A percentile compares a stretch with the other conserved stretches of the same genome.
These are phyloP conservation scores for Aspergillus cavernicola DNA, from an alignment of 495 filamentous ascomycete species.

Conservation along the genomic window DNA sequence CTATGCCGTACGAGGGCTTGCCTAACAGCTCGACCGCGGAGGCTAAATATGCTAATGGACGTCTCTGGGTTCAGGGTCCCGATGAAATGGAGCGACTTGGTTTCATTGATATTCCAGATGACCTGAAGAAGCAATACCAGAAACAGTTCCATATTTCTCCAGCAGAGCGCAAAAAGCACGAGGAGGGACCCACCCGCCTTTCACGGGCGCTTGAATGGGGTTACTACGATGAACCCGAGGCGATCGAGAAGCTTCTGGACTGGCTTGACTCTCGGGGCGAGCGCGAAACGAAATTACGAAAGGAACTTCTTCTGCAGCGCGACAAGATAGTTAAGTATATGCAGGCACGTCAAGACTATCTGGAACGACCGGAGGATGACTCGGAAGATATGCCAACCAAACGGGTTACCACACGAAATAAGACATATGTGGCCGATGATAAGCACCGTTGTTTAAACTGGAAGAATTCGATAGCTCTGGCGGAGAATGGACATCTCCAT, in stretches of 20 bases:
- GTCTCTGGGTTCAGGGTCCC: conserved; percentile 94
- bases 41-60: conserved; percentile 87
- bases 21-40: conserved; percentile 82
- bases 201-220: conserved; percentile 81
- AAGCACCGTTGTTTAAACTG: conserved; percentile 74
- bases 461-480: conserved; percentile 73
- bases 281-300: conserved; percentile 78
- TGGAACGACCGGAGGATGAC: conserved; percentile 51
- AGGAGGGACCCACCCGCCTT: conserved; percentile 80
- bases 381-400: conserved; percentile 57
- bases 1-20: conserved; percentile 91
- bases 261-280: conserved; percentile 86
- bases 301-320: conserved; percentile 75
- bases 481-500: conserved; percentile 78
- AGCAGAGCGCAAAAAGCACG: conserved; percentile 76
- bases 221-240: conserved; percentile 76
- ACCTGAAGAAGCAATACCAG: conserved; percentile 56
- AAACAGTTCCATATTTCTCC: conserved; percentile 74
- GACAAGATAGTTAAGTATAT: conserved; percentile 77
- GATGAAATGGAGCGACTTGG: conserved; percentile 84
- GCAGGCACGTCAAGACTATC: conserved; percentile 69
- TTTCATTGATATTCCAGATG: conserved; percentile 72
- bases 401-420: conserved; percentile 73
- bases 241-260: conserved; percentile 70
- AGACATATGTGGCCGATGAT: conserved; percentile 59